phyloP scores from a whole-genome alignment of 768 basidiomycete genomes.

The Collybia sp. region DNA sequence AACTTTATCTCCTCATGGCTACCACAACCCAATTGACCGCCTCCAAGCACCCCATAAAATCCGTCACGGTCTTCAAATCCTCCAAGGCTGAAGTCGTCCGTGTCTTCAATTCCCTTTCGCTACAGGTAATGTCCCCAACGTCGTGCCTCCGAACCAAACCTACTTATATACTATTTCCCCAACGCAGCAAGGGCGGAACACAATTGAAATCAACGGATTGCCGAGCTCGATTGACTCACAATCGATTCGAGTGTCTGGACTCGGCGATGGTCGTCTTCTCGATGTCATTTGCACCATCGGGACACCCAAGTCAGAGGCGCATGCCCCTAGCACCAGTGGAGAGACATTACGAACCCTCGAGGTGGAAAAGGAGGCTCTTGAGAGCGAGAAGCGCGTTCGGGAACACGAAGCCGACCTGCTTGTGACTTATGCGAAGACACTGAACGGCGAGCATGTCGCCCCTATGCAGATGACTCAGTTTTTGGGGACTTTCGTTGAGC shows the following conservation, averaged over 20 bases:
- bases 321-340: conserved; percentile 18
- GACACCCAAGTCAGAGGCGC: conserved; percentile 10
- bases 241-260: conserved; percentile 50
- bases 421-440: conserved; percentile 35
- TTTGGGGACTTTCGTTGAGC: conserved; percentile 34
- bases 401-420: conserved; percentile 39
- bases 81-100: conserved; percentile 53
- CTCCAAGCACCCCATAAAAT: conserved; percentile 42
- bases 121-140: too few relatives aligned
- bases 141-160: too few relatives aligned
- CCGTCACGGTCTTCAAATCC: conserved; percentile 54
- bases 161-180: too few relatives aligned
- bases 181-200: conserved; percentile 53
- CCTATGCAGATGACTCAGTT: conserved; percentile 34
- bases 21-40: conserved; percentile 21
- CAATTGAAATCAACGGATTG: conserved; percentile 44
- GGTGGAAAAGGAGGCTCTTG: conserved; percentile 28
- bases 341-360: conserved; percentile 31
- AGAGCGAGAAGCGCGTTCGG: conserved; percentile 31
- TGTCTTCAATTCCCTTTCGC: too few relatives aligned
- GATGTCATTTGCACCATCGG: conserved; percentile 49
- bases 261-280: conserved; percentile 42
- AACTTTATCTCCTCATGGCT: too few relatives aligned
- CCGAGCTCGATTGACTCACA: conserved; percentile 46
- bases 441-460: conserved; percentile 36